These are phyloP conservation scores for Passalora sequoiae DNA, from an alignment of 2,329 filamentous ascomycete genomes.

Conservation along the genomic window DNA sequence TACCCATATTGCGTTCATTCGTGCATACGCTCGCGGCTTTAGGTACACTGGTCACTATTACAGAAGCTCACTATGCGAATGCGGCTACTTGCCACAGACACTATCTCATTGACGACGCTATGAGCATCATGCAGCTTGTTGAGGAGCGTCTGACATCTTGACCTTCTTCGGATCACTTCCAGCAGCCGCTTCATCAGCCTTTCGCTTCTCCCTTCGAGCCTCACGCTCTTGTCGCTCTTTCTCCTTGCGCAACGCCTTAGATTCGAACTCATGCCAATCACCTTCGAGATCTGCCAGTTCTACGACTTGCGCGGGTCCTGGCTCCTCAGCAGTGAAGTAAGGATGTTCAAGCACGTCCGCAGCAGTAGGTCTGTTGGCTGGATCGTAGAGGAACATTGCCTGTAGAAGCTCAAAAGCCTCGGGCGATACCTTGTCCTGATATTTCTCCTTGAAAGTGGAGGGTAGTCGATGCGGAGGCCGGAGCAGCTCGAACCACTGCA, in stretches of 20 bases:
- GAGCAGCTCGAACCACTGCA: conserved; percentile 95
- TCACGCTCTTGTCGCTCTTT: conserved; percentile 66
- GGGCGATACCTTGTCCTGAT: conserved; percentile 68
- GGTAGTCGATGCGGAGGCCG: conserved; percentile 68
- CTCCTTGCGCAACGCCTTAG: conserved; percentile 86
- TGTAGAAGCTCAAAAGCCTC: conserved; percentile 77
- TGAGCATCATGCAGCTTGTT: conserved; percentile 2
- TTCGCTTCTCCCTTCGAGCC: conserved; percentile 41
- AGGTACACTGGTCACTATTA: no score
- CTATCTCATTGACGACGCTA: no score
- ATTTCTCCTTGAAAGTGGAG: conserved; percentile 76
- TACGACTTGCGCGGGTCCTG: conserved; percentile 67
- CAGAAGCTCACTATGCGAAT: no score
- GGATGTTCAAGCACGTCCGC: conserved; percentile 77
- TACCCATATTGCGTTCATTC: no score
- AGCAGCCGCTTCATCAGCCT: conserved; percentile 27
- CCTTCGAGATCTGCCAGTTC: conserved; percentile 81
- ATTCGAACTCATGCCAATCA: conserved; percentile 99
- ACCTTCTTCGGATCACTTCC: conserved; percentile 24
- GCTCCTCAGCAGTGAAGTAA: conserved; percentile 83
- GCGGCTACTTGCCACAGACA: no score
- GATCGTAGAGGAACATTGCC: conserved; percentile 86
- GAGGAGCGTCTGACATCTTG: conserved; percentile 16
- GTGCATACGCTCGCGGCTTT: no score
- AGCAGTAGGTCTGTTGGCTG: conserved; percentile 73